phyloP scores from a whole-genome alignment of 495 filamentous ascomycete genomes.

The Physcia stellaris region DNA sequence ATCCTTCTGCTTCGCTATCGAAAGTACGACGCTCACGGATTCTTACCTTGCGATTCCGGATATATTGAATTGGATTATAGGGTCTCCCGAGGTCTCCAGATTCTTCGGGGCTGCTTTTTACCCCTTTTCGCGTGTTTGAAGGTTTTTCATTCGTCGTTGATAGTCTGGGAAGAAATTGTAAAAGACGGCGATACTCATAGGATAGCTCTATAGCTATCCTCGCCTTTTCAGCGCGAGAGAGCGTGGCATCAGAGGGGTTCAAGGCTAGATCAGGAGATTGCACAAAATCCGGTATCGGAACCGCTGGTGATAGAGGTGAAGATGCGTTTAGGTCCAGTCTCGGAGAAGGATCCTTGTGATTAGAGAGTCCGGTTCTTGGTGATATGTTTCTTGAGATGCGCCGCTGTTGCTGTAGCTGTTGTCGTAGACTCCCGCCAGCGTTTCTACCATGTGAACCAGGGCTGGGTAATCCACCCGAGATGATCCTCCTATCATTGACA shows the following conservation, averaged over 20 bases:
- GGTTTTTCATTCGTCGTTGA: conserved; percentile 9
- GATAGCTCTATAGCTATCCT: conserved; percentile 66
- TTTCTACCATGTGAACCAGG: background rate
- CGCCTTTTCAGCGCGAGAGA: conserved; percentile 65
- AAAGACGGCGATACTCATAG: conserved; percentile 62
- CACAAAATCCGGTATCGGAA: background rate
- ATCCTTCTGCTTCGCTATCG: conserved; percentile 59
- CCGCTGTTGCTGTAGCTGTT: conserved; percentile 53
- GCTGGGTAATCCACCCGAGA: conserved; percentile 8
- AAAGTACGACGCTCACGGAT: conserved; percentile 57
- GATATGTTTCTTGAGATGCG: conserved; percentile 43
- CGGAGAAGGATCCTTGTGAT: background rate
- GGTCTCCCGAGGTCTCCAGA: conserved; percentile 30
- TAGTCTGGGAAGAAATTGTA: conserved; percentile 61
- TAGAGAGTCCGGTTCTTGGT: conserved; percentile 22
- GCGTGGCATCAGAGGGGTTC: conserved; percentile 62
- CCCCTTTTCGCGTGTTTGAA: conserved; percentile 2
- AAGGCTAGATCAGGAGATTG: conserved; percentile 26
- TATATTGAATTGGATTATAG: conserved; percentile 80
- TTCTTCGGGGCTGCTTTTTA: background rate
- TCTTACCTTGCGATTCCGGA: conserved; percentile 71
- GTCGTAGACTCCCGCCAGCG: conserved; percentile 41
- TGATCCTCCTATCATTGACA: conserved; percentile 26
- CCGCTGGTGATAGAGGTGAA: background rate
- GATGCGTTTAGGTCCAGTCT: background rate